Conservation (phyloP, 176 grass and related monocot species). For the Rhynchospora pubera region DNA sequence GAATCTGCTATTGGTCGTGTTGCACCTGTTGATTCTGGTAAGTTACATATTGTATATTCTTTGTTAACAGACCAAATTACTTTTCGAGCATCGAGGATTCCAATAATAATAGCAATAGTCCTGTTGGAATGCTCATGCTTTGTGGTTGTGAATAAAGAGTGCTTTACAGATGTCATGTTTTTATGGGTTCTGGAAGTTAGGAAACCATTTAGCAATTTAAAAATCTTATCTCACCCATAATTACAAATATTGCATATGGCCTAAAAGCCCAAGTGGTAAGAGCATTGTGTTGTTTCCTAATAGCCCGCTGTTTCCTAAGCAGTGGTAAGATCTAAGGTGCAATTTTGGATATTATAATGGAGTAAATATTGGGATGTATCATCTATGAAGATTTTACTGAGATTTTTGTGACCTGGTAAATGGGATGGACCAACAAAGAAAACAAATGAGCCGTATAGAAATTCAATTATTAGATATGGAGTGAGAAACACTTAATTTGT, state of each 20-base stretch:
- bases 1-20: conserved; percentile 95
- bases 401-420: background rate
- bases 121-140: background rate
- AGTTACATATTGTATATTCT: conserved; percentile 3
- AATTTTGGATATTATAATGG: background rate
- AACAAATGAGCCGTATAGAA: background rate
- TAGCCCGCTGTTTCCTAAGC: too few relatives aligned
- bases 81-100: background rate
- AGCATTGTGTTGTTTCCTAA: too few relatives aligned
- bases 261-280: too few relatives aligned
- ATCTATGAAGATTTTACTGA: background rate
- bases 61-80: background rate
- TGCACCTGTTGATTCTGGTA: conserved; percentile 93
- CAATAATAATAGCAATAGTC: background rate
- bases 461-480: background rate
- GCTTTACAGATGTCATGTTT: background rate
- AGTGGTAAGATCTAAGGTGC: background rate
- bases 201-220: background rate
- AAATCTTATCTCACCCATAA: background rate
- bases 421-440: background rate
- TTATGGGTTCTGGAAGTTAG: background rate
- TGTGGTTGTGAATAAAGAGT: background rate
- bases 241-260: background rate
- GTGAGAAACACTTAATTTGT: too few relatives aligned
- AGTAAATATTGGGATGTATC: background rate